These are phyloP conservation scores for Anthoceros angustus DNA, from an alignment of 225 moss, liverwort and hornwort species.

Conservation along the genomic window DNA sequence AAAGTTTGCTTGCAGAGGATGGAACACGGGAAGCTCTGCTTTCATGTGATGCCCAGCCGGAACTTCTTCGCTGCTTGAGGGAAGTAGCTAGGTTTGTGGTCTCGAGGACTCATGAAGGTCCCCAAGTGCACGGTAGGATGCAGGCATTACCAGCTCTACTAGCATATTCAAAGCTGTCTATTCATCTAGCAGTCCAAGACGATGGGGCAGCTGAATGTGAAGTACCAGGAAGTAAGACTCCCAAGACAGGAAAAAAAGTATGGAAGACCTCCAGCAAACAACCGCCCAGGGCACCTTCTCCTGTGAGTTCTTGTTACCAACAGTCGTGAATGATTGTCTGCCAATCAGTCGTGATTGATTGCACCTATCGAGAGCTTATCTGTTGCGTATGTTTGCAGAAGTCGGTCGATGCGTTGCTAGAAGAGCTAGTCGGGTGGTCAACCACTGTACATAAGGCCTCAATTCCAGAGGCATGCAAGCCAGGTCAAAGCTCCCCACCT, in stretches of 20 bases:
- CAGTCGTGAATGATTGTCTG: background rate
- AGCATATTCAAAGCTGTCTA: constrained; percentile 26
- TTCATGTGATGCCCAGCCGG: constrained; percentile 2
- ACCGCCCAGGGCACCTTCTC: background rate
- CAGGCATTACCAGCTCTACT: constrained; percentile 17
- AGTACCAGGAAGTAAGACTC: constrained; percentile 1
- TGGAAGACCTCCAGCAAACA: background rate
- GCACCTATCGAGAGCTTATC: background rate
- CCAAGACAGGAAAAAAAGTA: constrained; percentile 4
- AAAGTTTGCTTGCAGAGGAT: background rate
- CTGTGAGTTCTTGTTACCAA: background rate
- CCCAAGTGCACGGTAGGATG: constrained; percentile 8
- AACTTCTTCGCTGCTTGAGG: constrained; percentile 22
- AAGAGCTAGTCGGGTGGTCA: constrained; percentile 26
- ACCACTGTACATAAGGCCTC: constrained; percentile 10
- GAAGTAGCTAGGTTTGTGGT: constrained; percentile 13
- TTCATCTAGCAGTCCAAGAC: constrained; percentile 19
- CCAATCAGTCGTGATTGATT: background rate
- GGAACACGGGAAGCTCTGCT: background rate
- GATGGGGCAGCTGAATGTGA: background rate
- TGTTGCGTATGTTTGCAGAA: constrained; percentile 3
- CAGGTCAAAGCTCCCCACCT: constrained; percentile 9
- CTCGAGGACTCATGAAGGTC: constrained; percentile 10
- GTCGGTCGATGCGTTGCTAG: background rate
- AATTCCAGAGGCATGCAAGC: constrained; percentile 4